A percentile compares a stretch with the other conserved stretches of the same genome.
phyloP scores from a whole-genome alignment of 495 filamentous ascomycete species.

The Mycothermus thermophilus region DNA sequence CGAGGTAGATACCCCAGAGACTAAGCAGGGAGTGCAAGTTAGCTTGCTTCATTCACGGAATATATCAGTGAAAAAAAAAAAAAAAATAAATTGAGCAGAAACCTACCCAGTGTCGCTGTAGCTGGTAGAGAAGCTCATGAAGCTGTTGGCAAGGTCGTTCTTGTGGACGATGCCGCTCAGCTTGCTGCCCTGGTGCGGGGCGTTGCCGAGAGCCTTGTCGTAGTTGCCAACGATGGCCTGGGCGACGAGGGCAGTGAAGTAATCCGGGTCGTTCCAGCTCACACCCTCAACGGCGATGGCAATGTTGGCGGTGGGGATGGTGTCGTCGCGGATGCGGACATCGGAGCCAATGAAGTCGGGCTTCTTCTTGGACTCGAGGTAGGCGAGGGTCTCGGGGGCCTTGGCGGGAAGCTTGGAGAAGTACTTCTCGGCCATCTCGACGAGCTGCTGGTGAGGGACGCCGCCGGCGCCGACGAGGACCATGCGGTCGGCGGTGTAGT shows the following conservation, averaged over 20 bases:
- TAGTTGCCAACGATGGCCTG: constrained; percentile 99
- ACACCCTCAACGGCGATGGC: constrained; percentile 98
- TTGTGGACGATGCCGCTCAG: constrained; percentile 86
- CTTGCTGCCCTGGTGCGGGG: constrained; percentile 92
- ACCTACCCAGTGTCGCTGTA: constrained; percentile 96
- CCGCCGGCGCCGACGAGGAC: constrained; percentile 93
- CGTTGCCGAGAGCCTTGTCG: constrained; percentile 96
- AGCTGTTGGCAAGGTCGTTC: constrained; percentile 91
- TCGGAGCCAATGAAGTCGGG: constrained; percentile 96
- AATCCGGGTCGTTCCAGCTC: constrained; percentile 97
- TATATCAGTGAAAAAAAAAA: too few relatives aligned
- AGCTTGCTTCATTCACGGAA: too few relatives aligned
- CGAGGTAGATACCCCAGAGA: constrained; percentile 98
- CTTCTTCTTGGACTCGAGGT: constrained; percentile 63
- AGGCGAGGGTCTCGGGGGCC: constrained; percentile 55
- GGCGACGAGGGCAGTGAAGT: constrained; percentile 93
- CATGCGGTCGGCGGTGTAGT: constrained; percentile 99
- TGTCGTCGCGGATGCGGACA: constrained; percentile 88
- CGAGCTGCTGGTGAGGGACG: constrained; percentile 82
- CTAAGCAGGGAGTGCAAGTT: too few relatives aligned
- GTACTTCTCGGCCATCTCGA: constrained; percentile 92
- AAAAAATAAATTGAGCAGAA: background rate
- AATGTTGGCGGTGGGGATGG: constrained; percentile 88
- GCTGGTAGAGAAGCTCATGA: constrained; percentile 99
- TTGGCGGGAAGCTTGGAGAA: constrained; percentile 63